A percentile compares a stretch with the other conserved stretches of the same genome.
Conservation (phyloP, 139 green algal genomes). For the Gonium pectorale region DNA sequence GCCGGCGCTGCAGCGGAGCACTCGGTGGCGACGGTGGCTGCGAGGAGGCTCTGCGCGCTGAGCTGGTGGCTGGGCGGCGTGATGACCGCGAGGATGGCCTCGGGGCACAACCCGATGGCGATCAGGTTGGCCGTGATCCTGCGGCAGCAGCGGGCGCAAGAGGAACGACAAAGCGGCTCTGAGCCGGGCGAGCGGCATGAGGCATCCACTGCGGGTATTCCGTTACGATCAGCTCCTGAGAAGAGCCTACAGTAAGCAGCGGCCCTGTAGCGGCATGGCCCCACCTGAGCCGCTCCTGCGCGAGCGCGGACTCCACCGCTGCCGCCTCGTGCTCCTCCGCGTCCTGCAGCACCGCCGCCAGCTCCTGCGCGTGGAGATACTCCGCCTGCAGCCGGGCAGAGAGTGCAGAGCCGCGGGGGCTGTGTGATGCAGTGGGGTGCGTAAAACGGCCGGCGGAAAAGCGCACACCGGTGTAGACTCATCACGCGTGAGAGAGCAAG, state of each 20-base stretch:
- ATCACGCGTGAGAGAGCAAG: too few relatives aligned
- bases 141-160: too few relatives aligned
- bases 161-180: not conserved
- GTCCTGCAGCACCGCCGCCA: constrained; percentile 25
- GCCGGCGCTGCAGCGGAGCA: too few relatives aligned
- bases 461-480: too few relatives aligned
- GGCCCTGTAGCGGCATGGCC: too few relatives aligned
- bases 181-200: too few relatives aligned
- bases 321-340: constrained; percentile 17
- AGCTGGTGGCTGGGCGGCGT: constrained; percentile 17
- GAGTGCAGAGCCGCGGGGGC: too few relatives aligned
- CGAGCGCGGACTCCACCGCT: constrained; percentile 15
- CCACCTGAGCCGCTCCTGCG: constrained; percentile 37
- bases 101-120: constrained; percentile 28
- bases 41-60: not conserved
- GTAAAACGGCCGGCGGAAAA: too few relatives aligned
- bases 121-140: constrained; percentile 41
- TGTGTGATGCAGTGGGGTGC: too few relatives aligned
- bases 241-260: too few relatives aligned
- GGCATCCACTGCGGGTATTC: too few relatives aligned
- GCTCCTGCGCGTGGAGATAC: constrained; percentile 31
- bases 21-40: not conserved
- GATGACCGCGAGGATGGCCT: constrained; percentile 42
- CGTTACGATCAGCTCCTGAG: too few relatives aligned
- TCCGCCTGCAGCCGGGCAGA: constrained; percentile 36